Evolutionary conservation across 176 grass and related monocot species (phyloP), one percentile per base, ranked within the genome.

Genomic region (Cenchrus purpureus): DNA sequence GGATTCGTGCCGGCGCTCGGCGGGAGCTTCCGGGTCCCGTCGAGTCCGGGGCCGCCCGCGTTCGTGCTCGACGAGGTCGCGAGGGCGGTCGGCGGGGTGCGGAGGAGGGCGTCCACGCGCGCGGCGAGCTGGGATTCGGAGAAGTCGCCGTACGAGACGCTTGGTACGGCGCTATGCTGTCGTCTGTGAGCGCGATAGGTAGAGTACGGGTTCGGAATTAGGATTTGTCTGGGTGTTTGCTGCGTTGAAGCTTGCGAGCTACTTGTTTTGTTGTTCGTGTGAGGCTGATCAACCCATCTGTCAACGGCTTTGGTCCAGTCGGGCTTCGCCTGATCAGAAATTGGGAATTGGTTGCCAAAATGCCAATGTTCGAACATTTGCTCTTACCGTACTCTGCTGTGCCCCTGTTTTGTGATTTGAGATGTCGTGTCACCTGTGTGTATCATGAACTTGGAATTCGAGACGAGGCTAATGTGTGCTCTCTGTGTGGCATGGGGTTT

Each of bases 111-210:
- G 44, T 81, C 94, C 40, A 91, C 97, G n/a, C 89, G 97, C 61
- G 90, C 94, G 11, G 91, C 86, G 51, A 94, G 89, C 67, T 99
- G 97, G 97, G 94, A 94, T 61, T 99, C 90, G 15, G 93, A 94
- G 88, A 92, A 92, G 43, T 99, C 91, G 4, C 97, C 93, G 12
- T 94, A 99, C 62, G 88, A 92, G 76, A 99, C 91, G 25, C 97
- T 99, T 16, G 97, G 93, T 99, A 96, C 32, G 76, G 56, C 55
- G 61, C 79, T 14, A 29, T 19, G 74, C 5, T 45, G 28, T 67
- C 25, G 49, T 67, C 63, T 12, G 15, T 51, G 63, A 49, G 42
- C 77, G 31, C 15, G 82, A 65, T 37, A 19, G 10, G 22, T 10
- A 85, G 72, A 34, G 16, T 43, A 63, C 53, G 66, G 32, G 31